Conservation (phyloP, 495 filamentous ascomycete species). For the Hypomontagnella submonticulosa region DNA sequence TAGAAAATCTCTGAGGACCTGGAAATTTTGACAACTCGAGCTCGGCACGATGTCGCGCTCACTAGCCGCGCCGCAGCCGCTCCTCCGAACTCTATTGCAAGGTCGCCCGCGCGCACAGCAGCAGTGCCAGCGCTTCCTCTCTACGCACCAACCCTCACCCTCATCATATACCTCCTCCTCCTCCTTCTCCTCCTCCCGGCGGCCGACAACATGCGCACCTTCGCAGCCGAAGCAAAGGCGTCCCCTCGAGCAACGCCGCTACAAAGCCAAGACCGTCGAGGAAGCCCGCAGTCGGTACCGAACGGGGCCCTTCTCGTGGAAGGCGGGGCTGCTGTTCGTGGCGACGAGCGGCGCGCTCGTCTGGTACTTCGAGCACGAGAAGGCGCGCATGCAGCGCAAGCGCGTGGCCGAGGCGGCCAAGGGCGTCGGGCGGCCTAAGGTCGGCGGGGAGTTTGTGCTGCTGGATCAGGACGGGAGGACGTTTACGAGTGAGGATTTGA, state of each 20-base stretch:
- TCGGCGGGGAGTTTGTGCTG: slow-evolving; percentile 86
- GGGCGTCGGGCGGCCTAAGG: slow-evolving; percentile 90
- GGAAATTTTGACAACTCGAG: too few species aligned
- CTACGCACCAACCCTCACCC: slow-evolving; percentile 15
- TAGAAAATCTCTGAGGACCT: too few species aligned
- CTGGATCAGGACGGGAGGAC: slow-evolving; percentile 81
- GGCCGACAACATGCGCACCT: slow-evolving; percentile 19
- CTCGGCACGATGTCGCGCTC: slow-evolving; percentile 38
- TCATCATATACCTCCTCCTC: slow-evolving; percentile 17
- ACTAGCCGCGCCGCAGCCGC: slow-evolving; percentile 26
- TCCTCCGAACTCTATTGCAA: slow-evolving; percentile 36
- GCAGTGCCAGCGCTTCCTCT: slow-evolving; percentile 41
- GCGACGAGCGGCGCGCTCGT: slow-evolving; percentile 78
- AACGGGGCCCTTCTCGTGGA: slow-evolving; percentile 85
- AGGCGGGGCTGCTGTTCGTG: slow-evolving; percentile 87
- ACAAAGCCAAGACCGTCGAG: slow-evolving; percentile 64
- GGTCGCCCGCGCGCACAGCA: slow-evolving; percentile 24
- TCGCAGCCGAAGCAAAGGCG: slow-evolving; percentile 7
- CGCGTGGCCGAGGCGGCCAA: slow-evolving; percentile 90
- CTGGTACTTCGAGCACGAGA: slow-evolving; percentile 91
- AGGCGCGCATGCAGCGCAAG: slow-evolving; percentile 85
- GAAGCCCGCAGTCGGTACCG: slow-evolving; percentile 64
- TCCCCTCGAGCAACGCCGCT: slow-evolving; percentile 40
- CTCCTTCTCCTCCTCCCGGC: slow-evolving; percentile 16
- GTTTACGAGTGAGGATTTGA: slow-evolving; percentile 81